phyloP scores from a whole-genome alignment of 2,329 filamentous ascomycete genomes.

The Dothideomycetidae sp. region DNA sequence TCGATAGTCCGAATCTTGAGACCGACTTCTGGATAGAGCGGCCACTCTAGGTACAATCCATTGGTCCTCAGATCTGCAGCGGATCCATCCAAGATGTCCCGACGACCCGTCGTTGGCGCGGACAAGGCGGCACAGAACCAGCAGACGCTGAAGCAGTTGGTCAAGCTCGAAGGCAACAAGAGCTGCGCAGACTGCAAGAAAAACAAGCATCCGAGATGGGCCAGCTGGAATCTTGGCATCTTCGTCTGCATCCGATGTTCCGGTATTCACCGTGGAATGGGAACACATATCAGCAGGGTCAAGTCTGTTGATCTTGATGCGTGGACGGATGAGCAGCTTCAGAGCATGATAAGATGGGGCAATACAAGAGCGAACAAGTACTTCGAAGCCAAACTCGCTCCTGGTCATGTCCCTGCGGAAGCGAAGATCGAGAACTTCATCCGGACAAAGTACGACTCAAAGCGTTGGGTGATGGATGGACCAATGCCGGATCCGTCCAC shows the following conservation, averaged over 20 bases:
- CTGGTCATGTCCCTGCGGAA: slow-evolving; percentile 86
- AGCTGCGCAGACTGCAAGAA: slow-evolving; percentile 96
- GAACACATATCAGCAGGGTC: slow-evolving; percentile 93
- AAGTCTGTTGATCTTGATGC: slow-evolving; percentile 96
- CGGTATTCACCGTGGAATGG: slow-evolving; percentile 96
- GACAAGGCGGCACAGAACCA: slow-evolving; percentile 88
- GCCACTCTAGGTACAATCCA: too few species aligned
- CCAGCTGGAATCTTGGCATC: slow-evolving; percentile 94
- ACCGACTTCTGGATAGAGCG: too few species aligned
- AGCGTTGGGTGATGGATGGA: slow-evolving; percentile 99
- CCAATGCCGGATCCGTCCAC: slow-evolving; percentile 84
- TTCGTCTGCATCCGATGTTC: slow-evolving; percentile 96
- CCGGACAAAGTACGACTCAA: slow-evolving; percentile 95
- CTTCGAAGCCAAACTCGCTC: slow-evolving; percentile 89
- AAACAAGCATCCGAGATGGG: slow-evolving; percentile 99
- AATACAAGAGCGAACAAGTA: slow-evolving; percentile 95
- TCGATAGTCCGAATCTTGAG: too few species aligned
- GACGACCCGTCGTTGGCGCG: slow-evolving; percentile 64
- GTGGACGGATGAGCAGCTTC: slow-evolving; percentile 96
- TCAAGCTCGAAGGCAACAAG: slow-evolving; percentile 94
- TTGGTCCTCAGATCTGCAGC: too few species aligned
- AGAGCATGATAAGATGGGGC: slow-evolving; percentile 89
- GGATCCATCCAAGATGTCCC: slow-evolving; percentile 69
- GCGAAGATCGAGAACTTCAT: slow-evolving; percentile 99
- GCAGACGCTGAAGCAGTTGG: slow-evolving; percentile 80